Percentiles rank a stretch among this genome's conserved stretches.
Evolutionary conservation across 257 asterid species (phyloP).

Genomic region (Plantago ovata): DNA sequence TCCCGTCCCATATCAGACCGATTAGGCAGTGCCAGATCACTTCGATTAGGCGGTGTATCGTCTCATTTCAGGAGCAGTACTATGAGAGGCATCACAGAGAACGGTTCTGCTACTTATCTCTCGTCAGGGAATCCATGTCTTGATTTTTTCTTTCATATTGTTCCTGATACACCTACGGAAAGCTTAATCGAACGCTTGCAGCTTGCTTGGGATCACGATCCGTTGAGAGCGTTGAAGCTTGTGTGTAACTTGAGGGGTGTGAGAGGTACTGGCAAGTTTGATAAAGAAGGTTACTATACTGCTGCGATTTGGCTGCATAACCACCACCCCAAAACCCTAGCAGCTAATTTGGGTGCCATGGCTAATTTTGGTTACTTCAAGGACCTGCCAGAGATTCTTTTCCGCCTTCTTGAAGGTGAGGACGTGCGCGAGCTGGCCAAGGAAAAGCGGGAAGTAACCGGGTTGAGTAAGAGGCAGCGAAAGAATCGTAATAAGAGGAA

Average conservation of each 20-base stretch:
- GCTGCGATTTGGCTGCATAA: constrained; percentile 36
- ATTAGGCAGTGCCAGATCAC: too few species aligned
- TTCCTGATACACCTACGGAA: constrained; percentile 24
- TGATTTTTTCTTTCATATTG: constrained; percentile 43
- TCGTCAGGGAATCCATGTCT: constrained; percentile 32
- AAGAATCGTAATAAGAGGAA: constrained; percentile 3
- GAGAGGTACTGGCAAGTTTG: constrained; percentile 42
- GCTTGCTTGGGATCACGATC: constrained; percentile 28
- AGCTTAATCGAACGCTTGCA: constrained; percentile 16
- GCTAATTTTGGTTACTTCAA: constrained; percentile 39
- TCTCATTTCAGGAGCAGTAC: too few species aligned
- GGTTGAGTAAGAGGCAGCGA: background rate
- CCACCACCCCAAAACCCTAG: constrained; percentile 35
- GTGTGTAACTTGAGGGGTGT: constrained; percentile 36
- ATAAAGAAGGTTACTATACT: constrained; percentile 32
- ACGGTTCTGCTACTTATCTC: constrained; percentile 24
- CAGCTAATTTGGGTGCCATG: constrained; percentile 19
- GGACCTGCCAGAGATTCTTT: constrained; percentile 32
- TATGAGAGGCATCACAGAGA: background rate
- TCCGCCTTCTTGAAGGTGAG: constrained; percentile 33
- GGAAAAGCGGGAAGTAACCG: background rate
- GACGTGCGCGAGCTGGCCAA: too few species aligned
- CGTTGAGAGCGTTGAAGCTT: constrained; percentile 28
- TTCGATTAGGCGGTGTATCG: too few species aligned
- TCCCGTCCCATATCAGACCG: too few species aligned